Percentiles rank a stretch among this genome's conserved stretches.
Evolutionary conservation across 768 basidiomycete species (phyloP).

Genomic region (Megacollybia marginata): DNA sequence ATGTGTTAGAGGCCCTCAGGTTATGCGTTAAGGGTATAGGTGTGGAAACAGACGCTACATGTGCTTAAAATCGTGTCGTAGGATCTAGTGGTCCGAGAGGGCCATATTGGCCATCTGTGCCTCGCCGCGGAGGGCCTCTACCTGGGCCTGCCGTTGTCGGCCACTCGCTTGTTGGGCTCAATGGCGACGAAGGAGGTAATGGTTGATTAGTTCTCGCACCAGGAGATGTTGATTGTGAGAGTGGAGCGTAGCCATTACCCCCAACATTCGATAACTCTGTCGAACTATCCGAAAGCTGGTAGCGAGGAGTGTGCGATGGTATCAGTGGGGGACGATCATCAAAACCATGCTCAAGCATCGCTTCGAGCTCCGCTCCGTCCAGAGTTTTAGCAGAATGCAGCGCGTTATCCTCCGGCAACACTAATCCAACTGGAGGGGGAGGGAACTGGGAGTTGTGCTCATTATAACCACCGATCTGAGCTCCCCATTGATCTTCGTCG

Average conservation of each 20-base stretch:
- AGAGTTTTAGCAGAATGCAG: constrained; percentile 42
- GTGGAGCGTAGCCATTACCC: constrained; percentile 50
- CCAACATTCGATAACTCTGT: constrained; percentile 33
- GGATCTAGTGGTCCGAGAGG: constrained; percentile 59
- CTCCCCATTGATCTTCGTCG: constrained; percentile 94
- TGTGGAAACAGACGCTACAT: background rate
- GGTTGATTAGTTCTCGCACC: constrained; percentile 9
- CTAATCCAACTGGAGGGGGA: constrained; percentile 75
- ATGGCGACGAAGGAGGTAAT: constrained; percentile 32
- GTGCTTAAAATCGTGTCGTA: constrained; percentile 38
- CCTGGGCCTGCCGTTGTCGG: constrained; percentile 6
- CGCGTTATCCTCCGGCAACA: constrained; percentile 29
- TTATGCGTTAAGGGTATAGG: too few relatives aligned
- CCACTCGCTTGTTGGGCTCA: constrained; percentile 20
- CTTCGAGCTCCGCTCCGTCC: constrained; percentile 74
- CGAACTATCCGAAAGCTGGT: constrained; percentile 55
- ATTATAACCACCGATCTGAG: constrained; percentile 93
- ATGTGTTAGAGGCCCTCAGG: too few relatives aligned
- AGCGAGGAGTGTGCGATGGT: constrained; percentile 41
- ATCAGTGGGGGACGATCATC: constrained; percentile 59
- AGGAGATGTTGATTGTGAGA: constrained; percentile 40
- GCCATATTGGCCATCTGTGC: constrained; percentile 26
- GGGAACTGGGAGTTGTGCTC: constrained; percentile 74
- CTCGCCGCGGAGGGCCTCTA: background rate
- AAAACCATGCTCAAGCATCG: constrained; percentile 89